Evolutionary conservation across 352 stramenopile genomes (phyloP).

Genomic region (Blastocystis sp.): DNA sequence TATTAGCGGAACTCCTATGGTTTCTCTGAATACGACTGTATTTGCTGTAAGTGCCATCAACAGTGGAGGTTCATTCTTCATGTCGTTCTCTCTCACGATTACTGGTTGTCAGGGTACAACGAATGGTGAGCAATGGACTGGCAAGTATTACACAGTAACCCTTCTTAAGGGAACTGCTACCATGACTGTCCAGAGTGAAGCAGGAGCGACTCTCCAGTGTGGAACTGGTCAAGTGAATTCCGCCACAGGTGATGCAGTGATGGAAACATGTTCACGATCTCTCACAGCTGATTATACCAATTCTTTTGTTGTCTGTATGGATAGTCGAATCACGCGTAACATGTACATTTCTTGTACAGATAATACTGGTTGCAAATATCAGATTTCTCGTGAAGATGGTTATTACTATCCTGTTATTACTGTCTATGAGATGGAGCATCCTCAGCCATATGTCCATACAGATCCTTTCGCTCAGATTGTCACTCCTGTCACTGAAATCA

Average conservation of each 20-base stretch:
- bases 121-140: not conserved
- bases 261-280: not conserved
- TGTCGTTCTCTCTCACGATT: not conserved
- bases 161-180: not conserved
- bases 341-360: not conserved
- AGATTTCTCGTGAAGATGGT: not conserved
- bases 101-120: not conserved
- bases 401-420: not conserved
- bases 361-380: not conserved
- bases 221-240: not conserved
- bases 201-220: not conserved
- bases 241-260: not conserved
- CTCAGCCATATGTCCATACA: not conserved
- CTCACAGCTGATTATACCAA: not conserved
- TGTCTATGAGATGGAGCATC: not conserved
- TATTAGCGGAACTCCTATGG: conserved; percentile 5
- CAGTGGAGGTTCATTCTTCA: not conserved
- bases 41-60: not conserved
- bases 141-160: not conserved
- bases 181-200: not conserved
- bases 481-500: not conserved
- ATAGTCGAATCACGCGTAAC: not conserved
- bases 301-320: not conserved
- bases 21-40: not conserved
- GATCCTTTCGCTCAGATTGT: not conserved